Evolutionary conservation across 2,329 filamentous ascomycete genomes (phyloP).

Genomic region (Cercospora sp.): DNA sequence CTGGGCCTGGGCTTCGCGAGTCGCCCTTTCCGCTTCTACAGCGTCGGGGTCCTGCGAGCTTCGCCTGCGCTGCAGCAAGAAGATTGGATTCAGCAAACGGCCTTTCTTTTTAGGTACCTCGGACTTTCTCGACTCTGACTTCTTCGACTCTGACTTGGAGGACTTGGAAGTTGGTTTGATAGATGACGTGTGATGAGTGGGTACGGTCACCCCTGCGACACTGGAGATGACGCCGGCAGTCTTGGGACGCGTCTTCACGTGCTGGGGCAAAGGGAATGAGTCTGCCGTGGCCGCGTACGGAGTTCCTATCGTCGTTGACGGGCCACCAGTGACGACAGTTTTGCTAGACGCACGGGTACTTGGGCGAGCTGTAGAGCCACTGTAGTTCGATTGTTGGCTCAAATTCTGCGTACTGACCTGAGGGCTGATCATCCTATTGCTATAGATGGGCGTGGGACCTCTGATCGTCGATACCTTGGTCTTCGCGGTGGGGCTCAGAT

Average conservation of each 20-base stretch:
- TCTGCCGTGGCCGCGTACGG: constrained; percentile 35
- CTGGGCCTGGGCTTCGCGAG: constrained; percentile 40
- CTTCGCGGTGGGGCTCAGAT: constrained; percentile 16
- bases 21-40: constrained; percentile 24
- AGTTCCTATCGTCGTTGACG: constrained; percentile 34
- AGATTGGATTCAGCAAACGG: constrained; percentile 60
- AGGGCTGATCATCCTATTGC: constrained; percentile 17
- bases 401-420: constrained; percentile 22
- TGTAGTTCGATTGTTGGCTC: constrained; percentile 27
- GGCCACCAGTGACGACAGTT: constrained; percentile 15
- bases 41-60: constrained; percentile 44
- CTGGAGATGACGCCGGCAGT: constrained; percentile 33
- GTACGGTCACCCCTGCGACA: constrained; percentile 40
- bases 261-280: constrained; percentile 37
- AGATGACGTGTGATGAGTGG: constrained; percentile 36
- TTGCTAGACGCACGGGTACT: constrained; percentile 29
- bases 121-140: constrained; percentile 12
- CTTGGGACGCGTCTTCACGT: constrained; percentile 37
- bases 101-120: constrained; percentile 42
- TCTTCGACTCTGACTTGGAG: constrained; percentile 7
- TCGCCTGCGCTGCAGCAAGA: constrained; percentile 57
- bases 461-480: constrained; percentile 8
- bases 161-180: constrained; percentile 17
- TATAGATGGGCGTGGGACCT: constrained; percentile 15
- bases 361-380: constrained; percentile 30